phyloP scores from a whole-genome alignment of 163 green algal genomes.

The Chlamydomonas reinhardtii region DNA sequence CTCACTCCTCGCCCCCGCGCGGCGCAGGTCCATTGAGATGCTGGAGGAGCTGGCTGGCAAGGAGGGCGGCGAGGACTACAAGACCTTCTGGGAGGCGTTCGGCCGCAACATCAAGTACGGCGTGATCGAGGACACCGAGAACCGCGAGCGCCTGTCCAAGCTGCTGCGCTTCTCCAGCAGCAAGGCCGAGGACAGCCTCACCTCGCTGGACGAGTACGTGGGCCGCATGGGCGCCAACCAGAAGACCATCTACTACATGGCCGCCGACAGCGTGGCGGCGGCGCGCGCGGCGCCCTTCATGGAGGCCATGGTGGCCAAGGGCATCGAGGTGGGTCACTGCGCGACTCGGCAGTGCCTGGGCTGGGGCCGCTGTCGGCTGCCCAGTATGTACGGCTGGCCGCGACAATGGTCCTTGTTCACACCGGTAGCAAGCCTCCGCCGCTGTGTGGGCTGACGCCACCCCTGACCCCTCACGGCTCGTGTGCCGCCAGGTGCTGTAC shows the following conservation, averaged over 20 bases:
- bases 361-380: too few relatives aligned
- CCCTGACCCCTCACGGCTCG: too few relatives aligned
- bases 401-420: too few relatives aligned
- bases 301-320: conserved; percentile 91
- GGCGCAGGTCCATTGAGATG: conserved; percentile 87
- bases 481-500: conserved; percentile 94
- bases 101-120: conserved; percentile 91
- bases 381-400: too few relatives aligned
- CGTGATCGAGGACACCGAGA: conserved; percentile 94
- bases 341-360: too few relatives aligned
- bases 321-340: conserved; percentile 85
- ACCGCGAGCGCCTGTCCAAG: conserved; percentile 82
- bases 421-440: too few relatives aligned
- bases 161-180: conserved; percentile 88
- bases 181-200: conserved; percentile 72
- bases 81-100: conserved; percentile 97
- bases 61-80: conserved; percentile 88
- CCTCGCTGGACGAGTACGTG: conserved; percentile 86
- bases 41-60: conserved; percentile 86
- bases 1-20: too few relatives aligned
- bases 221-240: conserved; percentile 91
- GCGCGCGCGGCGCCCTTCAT: conserved; percentile 90
- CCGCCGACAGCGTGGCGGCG: conserved; percentile 83
- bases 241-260: conserved; percentile 97
- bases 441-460: too few relatives aligned